phyloP scores from a whole-genome alignment of 768 basidiomycete species.

The Jaapia argillacea region DNA sequence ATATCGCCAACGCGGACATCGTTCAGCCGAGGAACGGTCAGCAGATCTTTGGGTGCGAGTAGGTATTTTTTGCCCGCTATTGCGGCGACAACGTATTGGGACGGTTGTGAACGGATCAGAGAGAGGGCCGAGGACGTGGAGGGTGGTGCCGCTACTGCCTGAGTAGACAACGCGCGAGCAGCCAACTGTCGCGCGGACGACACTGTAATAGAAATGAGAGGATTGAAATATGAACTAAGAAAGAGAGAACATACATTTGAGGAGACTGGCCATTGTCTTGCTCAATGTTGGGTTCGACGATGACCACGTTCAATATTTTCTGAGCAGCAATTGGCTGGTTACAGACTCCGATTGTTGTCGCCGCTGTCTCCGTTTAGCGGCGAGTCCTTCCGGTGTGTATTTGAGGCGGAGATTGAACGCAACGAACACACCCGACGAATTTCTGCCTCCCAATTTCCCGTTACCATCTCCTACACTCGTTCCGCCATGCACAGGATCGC shows the following conservation, averaged over 20 bases:
- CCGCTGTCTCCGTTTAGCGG: background rate
- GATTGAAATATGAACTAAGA: background rate
- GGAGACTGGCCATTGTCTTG: constrained; percentile 16
- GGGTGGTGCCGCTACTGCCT: constrained; percentile 16
- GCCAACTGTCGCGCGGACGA: constrained; percentile 14
- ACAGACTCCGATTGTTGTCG: too few relatives aligned
- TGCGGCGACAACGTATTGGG: constrained; percentile 85
- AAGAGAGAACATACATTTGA: constrained; percentile 13
- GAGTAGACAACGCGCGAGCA: constrained; percentile 22
- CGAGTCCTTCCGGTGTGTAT: background rate
- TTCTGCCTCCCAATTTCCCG: constrained; percentile 35
- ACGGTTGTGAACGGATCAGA: constrained; percentile 84
- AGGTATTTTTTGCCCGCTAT: constrained; percentile 85
- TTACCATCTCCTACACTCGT: constrained; percentile 23
- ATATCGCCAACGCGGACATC: constrained; percentile 81
- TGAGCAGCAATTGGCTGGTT: too few relatives aligned
- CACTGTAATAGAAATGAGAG: background rate
- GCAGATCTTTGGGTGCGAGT: constrained; percentile 80
- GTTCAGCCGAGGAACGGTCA: constrained; percentile 88
- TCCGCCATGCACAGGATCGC: constrained; percentile 76
- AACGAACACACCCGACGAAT: constrained; percentile 21
- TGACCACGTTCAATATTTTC: too few relatives aligned
- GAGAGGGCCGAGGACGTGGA: constrained; percentile 57
- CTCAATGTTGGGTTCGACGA: constrained; percentile 3
- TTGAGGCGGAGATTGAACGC: constrained; percentile 17